Evolutionary conservation across 768 basidiomycete genomes (phyloP).

Genomic region (Termitomyces sp.): DNA sequence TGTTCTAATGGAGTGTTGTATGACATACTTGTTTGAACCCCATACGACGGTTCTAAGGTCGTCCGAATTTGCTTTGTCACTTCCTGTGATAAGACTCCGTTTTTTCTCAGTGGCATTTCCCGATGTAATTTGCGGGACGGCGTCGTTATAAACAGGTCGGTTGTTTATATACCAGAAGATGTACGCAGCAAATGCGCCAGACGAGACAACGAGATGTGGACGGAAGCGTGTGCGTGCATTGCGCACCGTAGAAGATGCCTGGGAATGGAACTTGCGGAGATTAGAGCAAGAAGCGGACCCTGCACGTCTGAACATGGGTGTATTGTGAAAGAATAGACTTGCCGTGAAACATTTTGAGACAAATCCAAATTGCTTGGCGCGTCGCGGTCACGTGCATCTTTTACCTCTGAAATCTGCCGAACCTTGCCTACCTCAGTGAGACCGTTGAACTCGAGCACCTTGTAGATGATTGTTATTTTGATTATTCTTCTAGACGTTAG

Average conservation of each 20-base stretch:
- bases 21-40: conserved; percentile 68
- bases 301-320: conserved; percentile 25
- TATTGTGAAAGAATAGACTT: neutral
- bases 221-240: conserved; percentile 9
- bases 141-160: conserved; percentile 28
- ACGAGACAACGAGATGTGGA: conserved; percentile 19
- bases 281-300: conserved; percentile 17
- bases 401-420: too few species aligned
- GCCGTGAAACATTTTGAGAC: conserved; percentile 7
- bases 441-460: too few species aligned
- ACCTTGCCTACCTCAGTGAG: too few species aligned
- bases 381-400: conserved; percentile 10
- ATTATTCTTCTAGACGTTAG: too few species aligned
- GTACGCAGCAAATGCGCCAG: conserved; percentile 29
- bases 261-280: conserved; percentile 21
- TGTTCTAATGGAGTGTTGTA: neutral
- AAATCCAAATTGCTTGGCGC: conserved; percentile 10
- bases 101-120: conserved; percentile 12
- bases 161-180: conserved; percentile 33
- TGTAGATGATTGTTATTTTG: too few species aligned
- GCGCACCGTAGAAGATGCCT: conserved; percentile 16
- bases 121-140: conserved; percentile 4
- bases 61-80: conserved; percentile 20
- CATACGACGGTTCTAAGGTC: conserved; percentile 53
- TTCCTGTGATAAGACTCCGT: conserved; percentile 4